phyloP scores from a whole-genome alignment of 1,284 basidiomycete genomes.

The Erythrobasidium hasegawianum region DNA sequence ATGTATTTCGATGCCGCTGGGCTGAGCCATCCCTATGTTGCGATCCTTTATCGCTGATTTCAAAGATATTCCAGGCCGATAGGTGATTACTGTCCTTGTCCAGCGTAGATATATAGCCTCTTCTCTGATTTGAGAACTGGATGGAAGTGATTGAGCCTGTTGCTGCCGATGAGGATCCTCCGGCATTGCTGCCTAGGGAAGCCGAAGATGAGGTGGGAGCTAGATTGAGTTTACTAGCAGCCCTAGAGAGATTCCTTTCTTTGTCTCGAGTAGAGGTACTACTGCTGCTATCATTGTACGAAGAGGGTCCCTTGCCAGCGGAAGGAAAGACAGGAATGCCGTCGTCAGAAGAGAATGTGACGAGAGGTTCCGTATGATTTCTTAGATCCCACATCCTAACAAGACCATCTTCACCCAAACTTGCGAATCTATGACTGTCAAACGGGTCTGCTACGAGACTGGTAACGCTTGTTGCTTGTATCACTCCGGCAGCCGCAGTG shows the following conservation, averaged over 20 bases:
- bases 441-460: slow-evolving; percentile 66
- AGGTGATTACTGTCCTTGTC: slow-evolving; percentile 63
- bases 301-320: not conserved
- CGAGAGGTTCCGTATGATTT: slow-evolving; percentile 58
- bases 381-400: slow-evolving; percentile 70
- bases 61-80: slow-evolving; percentile 65
- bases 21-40: no score
- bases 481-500: slow-evolving; percentile 30
- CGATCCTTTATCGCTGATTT: slow-evolving; percentile 35
- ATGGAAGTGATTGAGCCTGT: slow-evolving; percentile 50
- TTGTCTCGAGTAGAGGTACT: not conserved
- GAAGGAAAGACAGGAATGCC: slow-evolving; percentile 48
- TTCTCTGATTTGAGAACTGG: slow-evolving; percentile 64
- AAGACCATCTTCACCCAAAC: slow-evolving; percentile 61
- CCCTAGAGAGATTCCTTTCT: slow-evolving; percentile 2
- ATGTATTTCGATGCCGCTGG: no score
- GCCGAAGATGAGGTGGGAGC: slow-evolving; percentile 7
- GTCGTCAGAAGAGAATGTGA: slow-evolving; percentile 70
- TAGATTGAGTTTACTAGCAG: slow-evolving; percentile 21
- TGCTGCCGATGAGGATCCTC: not conserved
- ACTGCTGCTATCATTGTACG: not conserved
- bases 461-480: slow-evolving; percentile 57
- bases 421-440: slow-evolving; percentile 64
- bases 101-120: slow-evolving; percentile 65
- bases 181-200: not conserved